Conservation (phyloP, 768 basidiomycete genomes). For the Mycena pura region DNA sequence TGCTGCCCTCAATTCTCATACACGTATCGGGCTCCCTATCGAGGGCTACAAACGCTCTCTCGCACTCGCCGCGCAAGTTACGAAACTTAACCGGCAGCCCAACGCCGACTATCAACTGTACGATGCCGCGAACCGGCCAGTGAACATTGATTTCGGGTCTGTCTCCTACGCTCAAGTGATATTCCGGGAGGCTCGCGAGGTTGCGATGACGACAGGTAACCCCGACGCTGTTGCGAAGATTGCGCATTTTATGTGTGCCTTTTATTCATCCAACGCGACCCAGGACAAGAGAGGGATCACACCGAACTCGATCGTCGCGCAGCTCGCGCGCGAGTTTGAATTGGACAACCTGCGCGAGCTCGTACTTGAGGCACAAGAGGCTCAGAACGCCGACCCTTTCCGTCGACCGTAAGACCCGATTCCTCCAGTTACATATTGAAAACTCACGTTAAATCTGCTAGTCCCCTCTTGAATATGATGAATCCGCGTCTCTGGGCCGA, state of each 20-base stretch:
- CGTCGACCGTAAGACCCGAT: background rate
- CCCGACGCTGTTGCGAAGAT: background rate
- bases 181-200: background rate
- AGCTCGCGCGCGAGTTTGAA: background rate
- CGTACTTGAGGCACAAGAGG: background rate
- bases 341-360: background rate
- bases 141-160: background rate
- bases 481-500: too few relatives aligned
- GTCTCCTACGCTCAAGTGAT: background rate
- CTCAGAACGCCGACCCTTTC: conserved; percentile 1
- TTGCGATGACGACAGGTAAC: conserved; percentile 6
- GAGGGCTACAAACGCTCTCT: too few relatives aligned
- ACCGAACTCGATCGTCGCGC: background rate
- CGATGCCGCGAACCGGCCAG: too few relatives aligned
- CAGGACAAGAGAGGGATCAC: background rate
- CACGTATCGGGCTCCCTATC: too few relatives aligned
- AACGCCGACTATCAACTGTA: too few relatives aligned
- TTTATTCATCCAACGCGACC: background rate
- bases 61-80: too few relatives aligned
- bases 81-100: too few relatives aligned
- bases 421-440: too few relatives aligned
- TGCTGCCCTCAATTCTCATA: too few relatives aligned
- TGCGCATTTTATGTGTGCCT: background rate
- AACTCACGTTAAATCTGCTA: too few relatives aligned
- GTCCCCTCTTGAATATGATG: too few relatives aligned